These are phyloP conservation scores for Haematococcus lacustris DNA, from an alignment of 139 green algal species.

Conservation along the genomic window DNA sequence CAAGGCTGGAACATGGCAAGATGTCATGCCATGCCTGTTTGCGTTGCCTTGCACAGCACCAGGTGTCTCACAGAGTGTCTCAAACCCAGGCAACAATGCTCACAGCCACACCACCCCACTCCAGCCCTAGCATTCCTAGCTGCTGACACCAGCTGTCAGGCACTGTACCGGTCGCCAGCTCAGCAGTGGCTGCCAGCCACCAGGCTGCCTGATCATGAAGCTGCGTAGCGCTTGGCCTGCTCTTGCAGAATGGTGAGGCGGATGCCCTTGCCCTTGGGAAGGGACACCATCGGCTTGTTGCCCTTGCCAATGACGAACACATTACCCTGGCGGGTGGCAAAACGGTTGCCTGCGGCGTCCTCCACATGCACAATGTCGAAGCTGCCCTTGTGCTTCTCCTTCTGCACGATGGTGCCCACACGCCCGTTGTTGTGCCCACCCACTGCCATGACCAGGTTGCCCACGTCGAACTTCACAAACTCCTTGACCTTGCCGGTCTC, in stretches of 20 bases:
- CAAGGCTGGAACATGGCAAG: too few relatives aligned
- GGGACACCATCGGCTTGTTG: slow-evolving; percentile 87
- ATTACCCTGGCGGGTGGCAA: slow-evolving; percentile 90
- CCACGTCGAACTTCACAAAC: slow-evolving; percentile 89
- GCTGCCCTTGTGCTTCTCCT: slow-evolving; percentile 90
- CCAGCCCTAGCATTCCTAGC: too few relatives aligned
- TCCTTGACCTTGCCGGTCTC: slow-evolving; percentile 89
- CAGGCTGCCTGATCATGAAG: slow-evolving; percentile 9
- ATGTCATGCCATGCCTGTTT: too few relatives aligned
- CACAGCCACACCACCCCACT: too few relatives aligned
- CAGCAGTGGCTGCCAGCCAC: neutral
- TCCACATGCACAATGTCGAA: slow-evolving; percentile 94
- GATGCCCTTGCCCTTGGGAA: slow-evolving; percentile 98
- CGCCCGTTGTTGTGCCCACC: slow-evolving; percentile 90
- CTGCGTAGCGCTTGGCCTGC: slow-evolving; percentile 81
- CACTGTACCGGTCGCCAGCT: too few relatives aligned
- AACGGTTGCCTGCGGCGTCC: slow-evolving; percentile 86
- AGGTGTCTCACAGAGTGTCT: too few relatives aligned
- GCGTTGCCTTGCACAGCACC: too few relatives aligned
- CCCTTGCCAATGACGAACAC: slow-evolving; percentile 98
- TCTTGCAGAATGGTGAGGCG: slow-evolving; percentile 94
- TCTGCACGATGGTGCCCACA: slow-evolving; percentile 83
- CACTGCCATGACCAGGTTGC: slow-evolving; percentile 89
- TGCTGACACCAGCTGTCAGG: too few relatives aligned
- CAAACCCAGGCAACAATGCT: too few relatives aligned